These are phyloP conservation scores for Gremmenia infestans DNA, from an alignment of 2,329 filamentous ascomycete species.

Conservation along the genomic window DNA sequence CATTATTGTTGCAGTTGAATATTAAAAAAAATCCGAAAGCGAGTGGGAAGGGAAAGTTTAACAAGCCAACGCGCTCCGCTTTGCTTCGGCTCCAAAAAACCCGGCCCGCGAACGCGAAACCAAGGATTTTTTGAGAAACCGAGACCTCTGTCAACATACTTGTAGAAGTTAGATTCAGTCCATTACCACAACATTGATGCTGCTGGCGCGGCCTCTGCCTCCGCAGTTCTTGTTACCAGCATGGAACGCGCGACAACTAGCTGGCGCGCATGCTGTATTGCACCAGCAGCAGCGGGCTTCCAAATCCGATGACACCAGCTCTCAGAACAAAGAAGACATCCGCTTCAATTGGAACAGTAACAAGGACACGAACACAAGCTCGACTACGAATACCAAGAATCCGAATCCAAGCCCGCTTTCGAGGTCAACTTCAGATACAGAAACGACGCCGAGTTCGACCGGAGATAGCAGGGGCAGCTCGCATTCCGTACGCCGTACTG, in stretches of 20 bases:
- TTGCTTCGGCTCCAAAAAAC: neutral
- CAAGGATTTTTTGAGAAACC: too few relatives aligned
- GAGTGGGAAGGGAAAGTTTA: neutral
- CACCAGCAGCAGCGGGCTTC: conserved; percentile 13
- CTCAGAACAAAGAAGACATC: neutral
- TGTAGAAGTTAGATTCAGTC: conserved; percentile 17
- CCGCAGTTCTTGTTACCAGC: conserved; percentile 39
- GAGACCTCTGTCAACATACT: neutral
- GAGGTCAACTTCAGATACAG: neutral
- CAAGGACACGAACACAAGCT: too few relatives aligned
- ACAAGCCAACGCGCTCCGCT: neutral
- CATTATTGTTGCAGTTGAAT: neutral
- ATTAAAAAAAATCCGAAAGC: neutral
- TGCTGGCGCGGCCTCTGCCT: conserved; percentile 36
- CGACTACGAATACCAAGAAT: neutral
- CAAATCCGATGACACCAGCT: conserved; percentile 7
- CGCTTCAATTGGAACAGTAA: neutral
- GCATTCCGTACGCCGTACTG: too few relatives aligned
- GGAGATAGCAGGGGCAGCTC: too few relatives aligned
- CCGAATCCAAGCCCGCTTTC: neutral
- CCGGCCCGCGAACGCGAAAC: neutral
- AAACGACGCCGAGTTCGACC: too few relatives aligned
- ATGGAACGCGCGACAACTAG: conserved; percentile 35
- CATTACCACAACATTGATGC: conserved; percentile 36
- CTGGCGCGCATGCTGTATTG: neutral